phyloP scores from a whole-genome alignment of 2,329 filamentous ascomycete genomes.

The Paecilomyces formosus region DNA sequence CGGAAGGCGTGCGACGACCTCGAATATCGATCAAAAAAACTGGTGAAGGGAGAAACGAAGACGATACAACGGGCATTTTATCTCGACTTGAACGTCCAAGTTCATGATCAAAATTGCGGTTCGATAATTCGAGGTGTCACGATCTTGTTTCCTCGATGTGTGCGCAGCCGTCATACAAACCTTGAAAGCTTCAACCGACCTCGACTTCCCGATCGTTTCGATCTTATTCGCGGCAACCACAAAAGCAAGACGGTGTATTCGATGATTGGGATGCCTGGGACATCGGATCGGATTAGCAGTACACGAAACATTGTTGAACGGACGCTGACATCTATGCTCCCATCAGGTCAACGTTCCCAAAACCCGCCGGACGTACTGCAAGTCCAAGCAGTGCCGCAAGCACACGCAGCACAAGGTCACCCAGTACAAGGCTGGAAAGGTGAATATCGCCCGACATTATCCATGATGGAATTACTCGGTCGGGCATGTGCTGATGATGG shows the following conservation, averaged over 20 bases:
- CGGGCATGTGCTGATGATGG: constrained; percentile 18
- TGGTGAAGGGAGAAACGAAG: not conserved
- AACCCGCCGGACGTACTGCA: constrained; percentile 96
- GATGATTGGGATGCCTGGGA: not conserved
- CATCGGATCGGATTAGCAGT: constrained; percentile 10
- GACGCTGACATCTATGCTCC: constrained; percentile 17
- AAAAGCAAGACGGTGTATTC: not conserved
- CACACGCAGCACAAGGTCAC: constrained; percentile 90
- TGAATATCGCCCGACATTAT: constrained; percentile 31
- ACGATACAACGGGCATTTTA: not conserved
- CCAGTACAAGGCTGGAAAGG: constrained; percentile 96
- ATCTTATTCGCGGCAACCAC: not conserved
- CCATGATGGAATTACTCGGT: constrained; percentile 9
- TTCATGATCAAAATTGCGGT: not conserved
- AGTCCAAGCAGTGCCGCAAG: constrained; percentile 90
- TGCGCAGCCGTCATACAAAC: not conserved
- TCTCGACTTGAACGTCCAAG: not conserved
- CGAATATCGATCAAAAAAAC: not conserved
- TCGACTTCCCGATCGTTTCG: not conserved
- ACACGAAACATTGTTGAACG: constrained; percentile 2
- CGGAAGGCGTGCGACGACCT: not conserved
- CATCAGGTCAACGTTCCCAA: constrained; percentile 93
- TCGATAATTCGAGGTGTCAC: not conserved
- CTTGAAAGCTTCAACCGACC: not conserved
- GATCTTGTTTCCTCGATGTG: not conserved